These are phyloP conservation scores for Bifiguratus adelaidae DNA, from an alignment of 192 early-diverging fungal genomes.

Conservation along the genomic window DNA sequence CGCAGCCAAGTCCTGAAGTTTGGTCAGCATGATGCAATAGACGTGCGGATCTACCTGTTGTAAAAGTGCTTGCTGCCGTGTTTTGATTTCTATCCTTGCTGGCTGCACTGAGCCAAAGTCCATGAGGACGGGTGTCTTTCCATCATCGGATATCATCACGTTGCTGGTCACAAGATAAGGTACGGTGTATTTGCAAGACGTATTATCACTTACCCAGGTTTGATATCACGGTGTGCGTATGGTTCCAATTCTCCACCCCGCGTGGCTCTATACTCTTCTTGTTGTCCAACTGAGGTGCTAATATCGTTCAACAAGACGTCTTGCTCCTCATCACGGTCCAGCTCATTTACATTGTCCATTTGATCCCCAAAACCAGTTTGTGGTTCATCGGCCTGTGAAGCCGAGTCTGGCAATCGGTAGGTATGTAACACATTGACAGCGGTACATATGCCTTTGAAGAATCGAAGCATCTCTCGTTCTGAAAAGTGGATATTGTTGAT, in stretches of 20 bases:
- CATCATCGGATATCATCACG: constrained; percentile 55
- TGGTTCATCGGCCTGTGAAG: background rate
- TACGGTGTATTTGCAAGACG: background rate
- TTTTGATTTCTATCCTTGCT: constrained; percentile 42
- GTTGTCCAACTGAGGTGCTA: background rate
- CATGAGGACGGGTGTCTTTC: constrained; percentile 57
- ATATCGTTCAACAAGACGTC: constrained; percentile 4
- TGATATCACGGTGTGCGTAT: constrained; percentile 67
- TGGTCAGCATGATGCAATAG: background rate
- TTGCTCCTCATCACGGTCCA: background rate
- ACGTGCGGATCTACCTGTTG: constrained; percentile 26
- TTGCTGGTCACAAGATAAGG: constrained; percentile 23
- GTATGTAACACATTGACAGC: constrained; percentile 45
- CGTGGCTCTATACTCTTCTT: background rate
- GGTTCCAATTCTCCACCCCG: constrained; percentile 21
- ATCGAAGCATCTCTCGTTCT: constrained; percentile 42
- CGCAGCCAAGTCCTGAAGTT: constrained; percentile 47
- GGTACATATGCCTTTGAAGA: constrained; percentile 48
- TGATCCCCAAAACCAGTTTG: background rate
- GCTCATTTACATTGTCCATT: background rate
- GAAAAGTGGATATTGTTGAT: constrained; percentile 32
- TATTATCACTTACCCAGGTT: constrained; percentile 37
- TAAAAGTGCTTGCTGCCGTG: constrained; percentile 42
- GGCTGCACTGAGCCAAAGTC: constrained; percentile 62
- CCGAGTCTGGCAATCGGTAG: constrained; percentile 23